Conservation (phyloP, 192 early-diverging fungal species). For the Coemansia brasiliensis region DNA sequence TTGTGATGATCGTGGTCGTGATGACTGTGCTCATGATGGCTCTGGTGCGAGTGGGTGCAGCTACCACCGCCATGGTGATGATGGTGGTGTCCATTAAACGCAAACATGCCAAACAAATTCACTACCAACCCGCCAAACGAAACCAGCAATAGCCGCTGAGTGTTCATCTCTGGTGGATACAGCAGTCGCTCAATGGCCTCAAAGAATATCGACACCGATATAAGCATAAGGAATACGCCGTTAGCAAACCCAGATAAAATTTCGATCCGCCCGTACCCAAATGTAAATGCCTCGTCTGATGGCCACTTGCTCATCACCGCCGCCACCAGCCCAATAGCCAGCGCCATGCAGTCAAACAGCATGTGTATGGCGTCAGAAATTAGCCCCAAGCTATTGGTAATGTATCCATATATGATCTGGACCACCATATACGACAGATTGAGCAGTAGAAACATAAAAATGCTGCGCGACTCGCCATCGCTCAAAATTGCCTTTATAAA, state of each 20-base stretch:
- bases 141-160: constrained; percentile 80
- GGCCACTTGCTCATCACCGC: constrained; percentile 91
- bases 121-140: constrained; percentile 88
- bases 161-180: constrained; percentile 85
- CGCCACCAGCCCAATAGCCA: constrained; percentile 84
- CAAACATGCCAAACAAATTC: constrained; percentile 90
- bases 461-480: constrained; percentile 76
- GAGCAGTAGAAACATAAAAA: constrained; percentile 90
- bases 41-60: constrained; percentile 6
- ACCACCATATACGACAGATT: constrained; percentile 93
- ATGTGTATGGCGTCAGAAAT: constrained; percentile 97
- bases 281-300: constrained; percentile 67
- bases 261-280: constrained; percentile 87
- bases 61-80: constrained; percentile 49
- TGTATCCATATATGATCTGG: constrained; percentile 77
- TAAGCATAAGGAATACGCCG: constrained; percentile 85
- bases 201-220: constrained; percentile 86
- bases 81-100: constrained; percentile 81
- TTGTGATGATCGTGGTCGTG: constrained; percentile 61
- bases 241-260: constrained; percentile 91
- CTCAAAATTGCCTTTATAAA: constrained; percentile 30
- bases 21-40: constrained; percentile 45
- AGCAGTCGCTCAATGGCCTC: constrained; percentile 87
- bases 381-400: constrained; percentile 84
- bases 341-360: constrained; percentile 94